phyloP scores from a whole-genome alignment of 2,329 filamentous ascomycete genomes.

The Thermomyces lanuginosus region DNA sequence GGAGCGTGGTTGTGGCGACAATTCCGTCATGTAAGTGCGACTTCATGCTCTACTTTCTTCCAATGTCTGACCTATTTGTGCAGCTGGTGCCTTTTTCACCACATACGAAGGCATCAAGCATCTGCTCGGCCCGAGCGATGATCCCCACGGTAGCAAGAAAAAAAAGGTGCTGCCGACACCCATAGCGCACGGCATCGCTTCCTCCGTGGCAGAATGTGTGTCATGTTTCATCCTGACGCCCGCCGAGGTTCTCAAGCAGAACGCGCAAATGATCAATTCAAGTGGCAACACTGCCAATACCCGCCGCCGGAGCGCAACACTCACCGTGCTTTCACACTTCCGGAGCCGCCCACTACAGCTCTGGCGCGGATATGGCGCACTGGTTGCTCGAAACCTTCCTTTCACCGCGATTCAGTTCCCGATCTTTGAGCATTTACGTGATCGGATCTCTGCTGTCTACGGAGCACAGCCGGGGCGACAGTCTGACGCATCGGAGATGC shows the following conservation, averaged over 20 bases:
- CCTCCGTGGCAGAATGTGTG: conserved; percentile 61
- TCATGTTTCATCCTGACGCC: conserved; percentile 78
- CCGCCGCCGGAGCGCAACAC: conserved; percentile 28
- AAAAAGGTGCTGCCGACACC: conserved; percentile 41
- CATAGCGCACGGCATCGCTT: conserved; percentile 56
- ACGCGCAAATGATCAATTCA: conserved; percentile 62
- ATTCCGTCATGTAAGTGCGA: conserved; percentile 55
- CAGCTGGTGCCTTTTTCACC: conserved; percentile 75
- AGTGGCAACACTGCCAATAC: conserved; percentile 8
- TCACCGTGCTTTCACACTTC: conserved; percentile 43
- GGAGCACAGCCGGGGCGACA: conserved; percentile 10
- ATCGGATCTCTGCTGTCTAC: conserved; percentile 33
- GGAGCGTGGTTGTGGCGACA: conserved; percentile 69
- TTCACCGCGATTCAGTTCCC: conserved; percentile 84
- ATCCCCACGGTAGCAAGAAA: too few species aligned
- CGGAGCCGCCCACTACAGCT: conserved; percentile 37
- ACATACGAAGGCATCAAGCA: conserved; percentile 68
- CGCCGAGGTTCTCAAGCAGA: conserved; percentile 83
- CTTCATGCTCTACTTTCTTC: neutral
- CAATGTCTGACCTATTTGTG: conserved; percentile 9
- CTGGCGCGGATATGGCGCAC: conserved; percentile 60
- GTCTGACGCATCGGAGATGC: conserved; percentile 27
- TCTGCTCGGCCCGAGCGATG: conserved; percentile 42
- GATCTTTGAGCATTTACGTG: conserved; percentile 58
- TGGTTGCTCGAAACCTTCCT: conserved; percentile 68